These are phyloP conservation scores for Naumovozyma dairenensis DNA, from an alignment of 805 yeast genomes.

Conservation along the genomic window DNA sequence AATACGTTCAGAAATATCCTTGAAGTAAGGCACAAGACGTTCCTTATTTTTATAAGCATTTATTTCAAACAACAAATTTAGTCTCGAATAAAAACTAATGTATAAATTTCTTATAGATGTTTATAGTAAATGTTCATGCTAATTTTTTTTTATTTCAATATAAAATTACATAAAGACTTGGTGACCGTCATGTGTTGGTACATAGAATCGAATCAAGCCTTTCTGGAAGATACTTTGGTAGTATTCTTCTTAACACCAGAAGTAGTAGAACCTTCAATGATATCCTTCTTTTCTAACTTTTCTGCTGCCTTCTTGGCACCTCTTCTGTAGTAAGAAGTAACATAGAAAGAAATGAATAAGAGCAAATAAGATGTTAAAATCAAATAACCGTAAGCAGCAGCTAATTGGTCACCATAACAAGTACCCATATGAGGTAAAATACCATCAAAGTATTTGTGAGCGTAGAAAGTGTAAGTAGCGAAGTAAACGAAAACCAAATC, in stretches of 20 bases:
- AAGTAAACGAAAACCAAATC: conserved; percentile 68
- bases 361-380: conserved; percentile 81
- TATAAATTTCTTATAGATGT: too few relatives aligned
- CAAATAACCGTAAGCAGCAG: conserved; percentile 84
- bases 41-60: too few relatives aligned
- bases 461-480: conserved; percentile 77
- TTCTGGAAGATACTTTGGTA: conserved; percentile 24
- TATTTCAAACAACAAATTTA: too few relatives aligned
- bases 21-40: too few relatives aligned
- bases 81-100: too few relatives aligned
- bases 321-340: conserved; percentile 61
- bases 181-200: too few relatives aligned
- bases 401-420: conserved; percentile 85
- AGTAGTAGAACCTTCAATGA: not conserved
- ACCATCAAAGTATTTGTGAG: conserved; percentile 49
- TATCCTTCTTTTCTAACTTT: conserved; percentile 5
- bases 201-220: conserved; percentile 24
- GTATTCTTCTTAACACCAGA: conserved; percentile 5
- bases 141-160: too few relatives aligned
- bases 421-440: conserved; percentile 67
- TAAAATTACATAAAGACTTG: too few relatives aligned
- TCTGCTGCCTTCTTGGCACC: conserved; percentile 18
- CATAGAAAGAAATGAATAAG: conserved; percentile 85
- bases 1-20: too few relatives aligned
- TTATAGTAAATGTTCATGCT: too few relatives aligned